Percentiles rank a stretch among this genome's conserved stretches.
These are phyloP conservation scores for Gynandropsis gynandra DNA, from an alignment of 345 rosid species.

Conservation along the genomic window DNA sequence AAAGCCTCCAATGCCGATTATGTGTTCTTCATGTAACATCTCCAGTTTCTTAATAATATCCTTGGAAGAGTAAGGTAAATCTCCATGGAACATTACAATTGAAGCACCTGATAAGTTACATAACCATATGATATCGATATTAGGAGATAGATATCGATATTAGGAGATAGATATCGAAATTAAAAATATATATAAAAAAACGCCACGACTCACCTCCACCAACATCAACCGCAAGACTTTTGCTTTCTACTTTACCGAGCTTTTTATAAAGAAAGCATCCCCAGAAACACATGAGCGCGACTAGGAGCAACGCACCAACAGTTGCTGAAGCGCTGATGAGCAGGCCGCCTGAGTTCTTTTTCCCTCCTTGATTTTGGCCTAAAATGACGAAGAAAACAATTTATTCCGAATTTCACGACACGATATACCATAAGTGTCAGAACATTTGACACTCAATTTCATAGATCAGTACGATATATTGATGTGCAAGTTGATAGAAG, in stretches of 20 bases:
- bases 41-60: conserved; percentile 87
- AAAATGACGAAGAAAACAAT: conserved; percentile 26
- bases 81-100: conserved; percentile 95
- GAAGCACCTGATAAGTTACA: conserved; percentile 72
- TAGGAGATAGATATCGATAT: background rate
- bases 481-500: conserved; percentile 5
- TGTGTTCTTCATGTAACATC: conserved; percentile 72
- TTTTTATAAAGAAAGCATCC: conserved; percentile 97
- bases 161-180: background rate
- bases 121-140: background rate
- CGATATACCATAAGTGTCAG: too few relatives aligned
- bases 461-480: background rate
- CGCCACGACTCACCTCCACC: conserved; percentile 53
- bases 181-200: background rate
- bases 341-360: conserved; percentile 71
- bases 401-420: background rate
- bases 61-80: conserved; percentile 88
- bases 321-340: conserved; percentile 94
- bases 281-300: conserved; percentile 99
- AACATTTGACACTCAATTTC: too few relatives aligned
- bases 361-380: conserved; percentile 55
- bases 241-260: conserved; percentile 76
- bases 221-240: conserved; percentile 76
- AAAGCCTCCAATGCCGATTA: conserved; percentile 89
- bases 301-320: conserved; percentile 85